phyloP scores from a whole-genome alignment of 345 rosid genomes.

The Lepidium didymum region DNA sequence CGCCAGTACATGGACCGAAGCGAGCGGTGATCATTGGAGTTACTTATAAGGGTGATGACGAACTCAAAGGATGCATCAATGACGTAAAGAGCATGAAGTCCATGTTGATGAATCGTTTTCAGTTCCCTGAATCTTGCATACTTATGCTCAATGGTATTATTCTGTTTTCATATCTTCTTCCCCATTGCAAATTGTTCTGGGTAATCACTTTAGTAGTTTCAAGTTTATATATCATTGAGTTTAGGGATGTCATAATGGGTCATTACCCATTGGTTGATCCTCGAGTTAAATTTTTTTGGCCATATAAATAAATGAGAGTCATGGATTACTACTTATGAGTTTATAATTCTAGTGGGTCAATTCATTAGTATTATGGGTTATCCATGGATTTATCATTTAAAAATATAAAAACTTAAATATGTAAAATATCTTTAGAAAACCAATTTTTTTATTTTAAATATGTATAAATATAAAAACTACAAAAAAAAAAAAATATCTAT shows the following conservation, averaged over 20 bases:
- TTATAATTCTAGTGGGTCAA: no score
- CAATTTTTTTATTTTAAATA: no score
- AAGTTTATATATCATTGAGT: not conserved
- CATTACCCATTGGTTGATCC: no score
- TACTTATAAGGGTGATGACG: slow-evolving; percentile 43
- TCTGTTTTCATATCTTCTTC: not conserved
- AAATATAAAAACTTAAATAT: no score
- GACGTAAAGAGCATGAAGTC: slow-evolving; percentile 84
- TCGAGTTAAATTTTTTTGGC: no score
- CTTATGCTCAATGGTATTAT: slow-evolving; percentile 62
- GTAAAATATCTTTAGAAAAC: no score
- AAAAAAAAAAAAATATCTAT: no score
- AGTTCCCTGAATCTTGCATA: slow-evolving; percentile 76
- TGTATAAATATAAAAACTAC: no score
- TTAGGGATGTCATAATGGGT: not conserved
- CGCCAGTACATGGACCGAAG: slow-evolving; percentile 49
- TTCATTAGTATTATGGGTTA: no score
- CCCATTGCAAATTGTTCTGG: not conserved
- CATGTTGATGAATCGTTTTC: slow-evolving; percentile 66
- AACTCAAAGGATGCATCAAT: slow-evolving; percentile 80
- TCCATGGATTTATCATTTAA: no score
- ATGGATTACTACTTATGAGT: no score
- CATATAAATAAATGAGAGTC: no score
- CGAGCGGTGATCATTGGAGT: slow-evolving; percentile 81
- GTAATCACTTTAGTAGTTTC: not conserved